Conservation (phyloP, 805 yeast species). For the Wickerhamiella dianesei region DNA sequence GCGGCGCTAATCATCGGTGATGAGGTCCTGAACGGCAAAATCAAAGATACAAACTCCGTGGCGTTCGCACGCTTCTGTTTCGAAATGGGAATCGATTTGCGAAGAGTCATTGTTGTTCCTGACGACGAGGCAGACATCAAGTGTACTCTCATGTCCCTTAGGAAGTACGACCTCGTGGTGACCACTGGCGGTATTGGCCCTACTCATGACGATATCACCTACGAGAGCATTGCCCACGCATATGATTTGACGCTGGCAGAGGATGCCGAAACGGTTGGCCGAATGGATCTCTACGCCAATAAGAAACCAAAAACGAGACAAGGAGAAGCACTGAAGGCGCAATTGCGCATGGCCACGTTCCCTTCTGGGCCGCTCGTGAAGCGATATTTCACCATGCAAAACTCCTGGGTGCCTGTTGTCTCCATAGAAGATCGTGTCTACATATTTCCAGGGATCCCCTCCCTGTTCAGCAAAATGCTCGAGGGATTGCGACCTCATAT, state of each 20-base stretch:
- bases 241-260: constrained; percentile 37
- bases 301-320: constrained; percentile 14
- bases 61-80: constrained; percentile 63
- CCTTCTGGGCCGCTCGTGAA: constrained; percentile 35
- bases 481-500: constrained; percentile 30
- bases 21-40: constrained; percentile 78
- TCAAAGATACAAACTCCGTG: constrained; percentile 62
- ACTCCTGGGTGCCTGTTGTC: constrained; percentile 77
- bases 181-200: constrained; percentile 75
- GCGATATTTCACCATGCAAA: constrained; percentile 31
- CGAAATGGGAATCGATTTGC: constrained; percentile 49
- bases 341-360: constrained; percentile 65
- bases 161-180: constrained; percentile 53
- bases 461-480: constrained; percentile 46
- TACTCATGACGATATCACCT: constrained; percentile 83
- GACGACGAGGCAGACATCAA: constrained; percentile 59
- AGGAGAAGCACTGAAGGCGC: constrained; percentile 41
- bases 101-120: constrained; percentile 58
- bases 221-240: constrained; percentile 57
- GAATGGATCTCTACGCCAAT: constrained; percentile 37
- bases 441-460: constrained; percentile 77
- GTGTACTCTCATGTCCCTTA: constrained; percentile 34
- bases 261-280: constrained; percentile 43
- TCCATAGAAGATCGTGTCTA: constrained; percentile 50
- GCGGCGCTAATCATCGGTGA: constrained; percentile 57